Base-by-base conservation (phyloP, 805 yeast genomes). In the Alloascoidea africana region DNA sequence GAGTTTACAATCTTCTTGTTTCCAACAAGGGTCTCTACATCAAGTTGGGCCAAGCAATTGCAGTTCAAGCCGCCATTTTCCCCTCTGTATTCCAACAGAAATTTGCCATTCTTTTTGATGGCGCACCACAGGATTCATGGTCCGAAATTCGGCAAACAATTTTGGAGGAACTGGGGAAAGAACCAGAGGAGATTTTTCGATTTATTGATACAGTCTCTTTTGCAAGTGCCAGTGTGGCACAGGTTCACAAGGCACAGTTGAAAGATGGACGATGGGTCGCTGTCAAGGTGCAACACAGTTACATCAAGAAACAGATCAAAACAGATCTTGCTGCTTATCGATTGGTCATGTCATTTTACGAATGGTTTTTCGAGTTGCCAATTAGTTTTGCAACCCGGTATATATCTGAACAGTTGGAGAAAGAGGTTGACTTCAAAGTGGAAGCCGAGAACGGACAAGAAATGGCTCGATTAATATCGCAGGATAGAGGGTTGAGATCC, bases 191-290 rank as follows among this genome's bases (percentile, higher is more conserved):
- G 36, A 51, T 65, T 1, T 56, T 76, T 38, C 66, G 65, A 2
- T 42, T 43, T 4, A 59, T 81, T 30, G 77, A 75, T 23, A 70
- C 66, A 42, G 47, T 36, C 1, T 83, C 89, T 1, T 59, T 78
- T 14, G 91, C 89, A 2, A 73, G 83, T 51, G 93, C 89, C 0
- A 73, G 80, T 35, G 65, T 77, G 43, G 85, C 84, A 0, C 86
- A 77, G 47, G 84, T 77, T 4, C 84, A 77, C 44, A 58, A 55
- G 36, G 85, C 72, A 0, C 46, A 44, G 8, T 49, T 78, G 43
- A 54, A 50, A 38, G 52, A 47, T 18, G 77, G 76, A 3, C 63
- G 64, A 16, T 47, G 54, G 17, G 84, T 77, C 13, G 85, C 84
- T 0, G 65, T 77, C 18, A 77, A 77, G 50, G 66, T 78, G 4